Base-by-base conservation (phyloP, 1,139 yeast genomes). In the Geotrichum macrosporum region DNA sequence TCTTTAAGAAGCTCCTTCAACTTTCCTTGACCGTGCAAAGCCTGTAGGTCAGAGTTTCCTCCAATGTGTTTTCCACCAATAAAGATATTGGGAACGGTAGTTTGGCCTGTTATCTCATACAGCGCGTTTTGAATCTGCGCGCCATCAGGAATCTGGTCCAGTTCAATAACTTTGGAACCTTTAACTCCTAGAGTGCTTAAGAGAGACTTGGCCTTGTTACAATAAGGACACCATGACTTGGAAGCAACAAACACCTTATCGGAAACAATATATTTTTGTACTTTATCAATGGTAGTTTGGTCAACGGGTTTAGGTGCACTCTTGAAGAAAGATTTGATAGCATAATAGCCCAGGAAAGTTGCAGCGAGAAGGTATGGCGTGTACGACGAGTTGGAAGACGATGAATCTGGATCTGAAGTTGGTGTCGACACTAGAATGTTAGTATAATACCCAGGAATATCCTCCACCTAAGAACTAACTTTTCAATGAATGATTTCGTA, bases 51-150 rank as follows among this genome's bases (percentile, higher is more conserved):
- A 44, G 89, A 81, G 75, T 86, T 85, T 51, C 98, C 98, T 53
- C 97, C 97, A 60, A 92, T 79, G 71, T 87, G 96, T 69, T 87
- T 75, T 51, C 96, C 96, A 44, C 76, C 80, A 64, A 92, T 87
- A 70, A 83, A 88, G 56, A 89, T 77, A 67, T 85, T 89, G 53
- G 98, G 98, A 51, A 92, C 97, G 34, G 96, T 87, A 58, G 79
- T 75, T 72, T 92, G 97, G 54, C 96, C 96, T 35, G 94, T 82
- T 54, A 87, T 67, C 62, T 82, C 80, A 41, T 63, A 65, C 55
- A 92, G 74, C 51, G 94, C 94, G 44, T 75, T 81, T 70, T 89
- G 97, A 57, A 89, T 78, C 15, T 75, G 82, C 16, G 65, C 61
- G 37, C 88, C 89, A 43, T 81, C 81, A 16, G 60, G 41, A 10